Evolutionary conservation across 2,329 filamentous ascomycete species (phyloP), one percentile per base, ranked within the genome.

Genomic region (Penicillium thymicola): DNA sequence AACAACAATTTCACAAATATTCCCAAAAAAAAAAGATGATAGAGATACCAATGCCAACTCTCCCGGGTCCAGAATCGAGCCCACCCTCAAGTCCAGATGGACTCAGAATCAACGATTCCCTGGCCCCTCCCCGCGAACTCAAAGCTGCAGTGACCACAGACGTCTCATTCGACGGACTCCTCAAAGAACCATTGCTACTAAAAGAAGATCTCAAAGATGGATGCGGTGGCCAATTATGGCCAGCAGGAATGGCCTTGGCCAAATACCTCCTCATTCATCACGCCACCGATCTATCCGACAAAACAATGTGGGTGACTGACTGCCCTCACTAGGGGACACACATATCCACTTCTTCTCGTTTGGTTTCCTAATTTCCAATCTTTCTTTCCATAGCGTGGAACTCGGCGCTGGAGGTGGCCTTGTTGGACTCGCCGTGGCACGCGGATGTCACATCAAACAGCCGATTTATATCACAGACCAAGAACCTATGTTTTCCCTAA

Each of bases 151-250:
- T 76, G 2, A 80, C 80, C n/a, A 81, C 78, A 4, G 69, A 68
- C 25, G 70, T 85, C 18, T 79, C 82, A 36, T 94, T 97, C 69
- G 87, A 89, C 60, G 88, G 89, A 38, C 82, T 94, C 51, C 81
- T 97, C 34, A 75, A 80, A 21, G 78, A 82, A 46, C 86, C 89
- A 43, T 81, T 97, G 59, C 81, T 83, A 58, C 83, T 97, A 16
- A 89, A 90, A 67, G 92, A 97, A 73, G 92, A 97, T 74, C 82
- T 96, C 46, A 85, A 84, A 55, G 85, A 89, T 61, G 94, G 94
- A 59, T 97, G 94, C 73, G 94, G 94, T 47, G 94, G 94, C 2
- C 90, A 95, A 75, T 82, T 95, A 11, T 97, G 94, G 94, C 93
- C 92, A 3, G 93, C 93, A 0, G 94, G 94, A 11, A 89, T 96